A percentile compares a stretch with the other conserved stretches of the same genome.
These are phyloP conservation scores for Irpex lacteus DNA, from an alignment of 1,284 basidiomycete genomes.

Conservation along the genomic window DNA sequence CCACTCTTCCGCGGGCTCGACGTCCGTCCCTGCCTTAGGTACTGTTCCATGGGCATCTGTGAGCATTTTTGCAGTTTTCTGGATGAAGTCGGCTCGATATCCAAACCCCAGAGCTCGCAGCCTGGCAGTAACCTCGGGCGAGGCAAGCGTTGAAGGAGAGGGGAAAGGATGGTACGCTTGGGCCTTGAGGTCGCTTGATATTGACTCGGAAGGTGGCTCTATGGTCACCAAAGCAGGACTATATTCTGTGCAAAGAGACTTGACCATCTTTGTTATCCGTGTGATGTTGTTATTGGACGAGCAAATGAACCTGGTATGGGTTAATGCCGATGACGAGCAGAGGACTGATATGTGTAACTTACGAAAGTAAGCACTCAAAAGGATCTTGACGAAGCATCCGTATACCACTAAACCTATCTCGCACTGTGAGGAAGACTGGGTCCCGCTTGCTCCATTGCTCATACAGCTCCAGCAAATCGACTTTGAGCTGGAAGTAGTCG, in stretches of 20 bases:
- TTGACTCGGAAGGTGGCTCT: slow-evolving; percentile 32
- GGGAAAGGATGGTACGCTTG: slow-evolving; percentile 84
- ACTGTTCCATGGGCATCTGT: slow-evolving; percentile 48
- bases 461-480: slow-evolving; percentile 78
- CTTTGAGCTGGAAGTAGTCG: slow-evolving; percentile 88
- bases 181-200: slow-evolving; percentile 24
- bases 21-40: slow-evolving; percentile 11
- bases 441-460: slow-evolving; percentile 77
- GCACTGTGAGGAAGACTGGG: slow-evolving; percentile 67
- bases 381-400: slow-evolving; percentile 89
- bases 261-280: slow-evolving; percentile 89
- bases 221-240: slow-evolving; percentile 62
- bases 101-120: slow-evolving; percentile 91
- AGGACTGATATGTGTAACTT: slow-evolving; percentile 33
- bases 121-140: slow-evolving; percentile 55
- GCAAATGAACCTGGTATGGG: slow-evolving; percentile 84
- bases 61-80: slow-evolving; percentile 80
- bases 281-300: slow-evolving; percentile 97
- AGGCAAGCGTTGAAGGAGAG: slow-evolving; percentile 64
- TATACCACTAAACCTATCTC: slow-evolving; percentile 63
- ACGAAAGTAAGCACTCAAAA: slow-evolving; percentile 94
- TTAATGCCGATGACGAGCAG: neutral
- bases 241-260: slow-evolving; percentile 67
- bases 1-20: slow-evolving; percentile 58
- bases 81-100: slow-evolving; percentile 91